Evolutionary conservation across 768 basidiomycete species (phyloP), one percentile per base, ranked within the genome.

Genomic region (Rhodosporidiobolus sp.): DNA sequence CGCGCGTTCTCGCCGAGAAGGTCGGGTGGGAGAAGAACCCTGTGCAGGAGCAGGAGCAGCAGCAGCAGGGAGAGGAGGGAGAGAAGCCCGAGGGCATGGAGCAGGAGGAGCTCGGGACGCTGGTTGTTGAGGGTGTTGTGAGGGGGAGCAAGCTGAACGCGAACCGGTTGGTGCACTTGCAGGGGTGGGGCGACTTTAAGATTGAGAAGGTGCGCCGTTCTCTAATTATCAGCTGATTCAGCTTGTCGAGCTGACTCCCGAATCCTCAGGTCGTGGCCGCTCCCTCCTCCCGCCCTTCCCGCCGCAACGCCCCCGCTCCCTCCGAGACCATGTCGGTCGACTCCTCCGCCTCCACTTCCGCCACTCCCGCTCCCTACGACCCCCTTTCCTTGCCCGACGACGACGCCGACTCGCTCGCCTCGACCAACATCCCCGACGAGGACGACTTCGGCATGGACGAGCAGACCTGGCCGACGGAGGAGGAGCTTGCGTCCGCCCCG

Each of bases 401-500:
- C 46, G 84, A 87, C 1, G 90, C 89, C 1, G 94, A 97, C 80
- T 93, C 93, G 11, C 82, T 97, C 60, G 86, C 91, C 20, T 93
- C 92, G 2, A 76, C 74, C 45, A 79, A 78, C 60, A 70, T 76
- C 3, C 88, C 86, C 61, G 94, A 95, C 80, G 88, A 90, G 32
- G 91, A 90, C 8, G 94, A 97, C 77, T 88, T 91, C 67, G 85
- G 96, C 81, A 87, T 85, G 48, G 96, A 95, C 79, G 95, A 99
- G 78, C 95, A 99, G 81, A 99, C 95, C 0, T 97, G 95, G 94
- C 95, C 95, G 1, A 95, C 93, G 0, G 93, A 97, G 80, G 95
- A 97, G 78, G 95, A 97, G 80, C 91, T 97, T 88, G 82, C 78
- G 0, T 74, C 58, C 14, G 81, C 62, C 1, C 71, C 74, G 7